These are phyloP conservation scores for Clavispora carvajalis DNA, from an alignment of 805 yeast genomes.

Conservation along the genomic window DNA sequence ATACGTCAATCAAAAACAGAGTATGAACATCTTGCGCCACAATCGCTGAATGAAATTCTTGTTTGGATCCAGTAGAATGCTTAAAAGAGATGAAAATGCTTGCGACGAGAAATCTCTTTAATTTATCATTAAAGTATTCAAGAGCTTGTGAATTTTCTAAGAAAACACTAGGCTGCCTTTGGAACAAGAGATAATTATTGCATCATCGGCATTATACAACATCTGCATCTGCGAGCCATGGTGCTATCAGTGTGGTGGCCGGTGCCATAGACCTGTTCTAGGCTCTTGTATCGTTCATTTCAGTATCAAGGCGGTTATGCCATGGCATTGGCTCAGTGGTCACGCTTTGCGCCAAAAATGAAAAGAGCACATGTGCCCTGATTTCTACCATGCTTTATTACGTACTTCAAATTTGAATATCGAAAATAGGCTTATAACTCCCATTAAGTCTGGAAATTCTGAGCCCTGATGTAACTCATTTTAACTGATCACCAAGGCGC, in stretches of 20 bases:
- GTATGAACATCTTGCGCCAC: constrained; percentile 44
- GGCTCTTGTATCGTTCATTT: background rate
- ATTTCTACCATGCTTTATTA: no score
- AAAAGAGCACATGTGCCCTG: no score
- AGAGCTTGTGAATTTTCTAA: constrained; percentile 16
- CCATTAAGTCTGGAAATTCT: no score
- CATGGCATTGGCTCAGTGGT: no score
- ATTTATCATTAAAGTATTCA: constrained; percentile 2
- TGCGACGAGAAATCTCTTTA: constrained; percentile 3
- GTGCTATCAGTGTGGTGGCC: background rate
- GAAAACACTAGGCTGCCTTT: constrained; percentile 24
- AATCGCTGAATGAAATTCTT: constrained; percentile 26
- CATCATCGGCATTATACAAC: constrained; percentile 15
- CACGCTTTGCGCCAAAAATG: no score
- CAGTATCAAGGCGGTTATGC: no score
- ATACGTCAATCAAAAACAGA: constrained; percentile 31
- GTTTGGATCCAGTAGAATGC: constrained; percentile 27
- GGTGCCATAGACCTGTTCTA: background rate
- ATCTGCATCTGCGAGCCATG: background rate
- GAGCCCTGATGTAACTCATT: no score
- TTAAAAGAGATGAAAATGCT: constrained; percentile 26
- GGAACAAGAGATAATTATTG: constrained; percentile 25
- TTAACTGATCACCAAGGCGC: no score
- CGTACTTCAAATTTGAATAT: no score
- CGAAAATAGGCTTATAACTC: no score